Percentiles rank a stretch among this genome's conserved stretches.
These are phyloP conservation scores for Trypanosoma vivax DNA, from an alignment of 208 protist genomes.

Conservation along the genomic window DNA sequence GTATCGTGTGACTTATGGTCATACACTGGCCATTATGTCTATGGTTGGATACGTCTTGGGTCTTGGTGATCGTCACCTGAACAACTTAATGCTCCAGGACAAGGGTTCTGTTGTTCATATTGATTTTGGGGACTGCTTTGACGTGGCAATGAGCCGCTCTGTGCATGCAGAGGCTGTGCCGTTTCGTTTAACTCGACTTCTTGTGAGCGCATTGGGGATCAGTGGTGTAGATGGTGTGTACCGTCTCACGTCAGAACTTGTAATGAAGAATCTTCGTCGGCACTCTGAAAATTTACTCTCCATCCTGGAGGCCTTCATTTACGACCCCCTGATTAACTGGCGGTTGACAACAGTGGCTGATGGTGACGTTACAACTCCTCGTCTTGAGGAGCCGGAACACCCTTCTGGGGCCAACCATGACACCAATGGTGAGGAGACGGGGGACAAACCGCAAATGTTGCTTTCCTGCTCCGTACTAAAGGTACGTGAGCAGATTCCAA, in stretches of 20 bases:
- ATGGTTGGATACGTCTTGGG: slow-evolving; percentile 98
- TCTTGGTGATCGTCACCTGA: slow-evolving; percentile 99
- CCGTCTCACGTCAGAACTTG: slow-evolving; percentile 94
- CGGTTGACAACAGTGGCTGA: slow-evolving; percentile 78
- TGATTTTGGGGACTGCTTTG: slow-evolving; percentile 99
- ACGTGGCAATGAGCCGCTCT: slow-evolving; percentile 98
- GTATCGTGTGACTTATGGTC: slow-evolving; percentile 97
- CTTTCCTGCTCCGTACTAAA: slow-evolving; percentile 70
- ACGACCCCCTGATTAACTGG: slow-evolving; percentile 99
- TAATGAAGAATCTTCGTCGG: slow-evolving; percentile 97
- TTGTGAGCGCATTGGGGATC: slow-evolving; percentile 98
- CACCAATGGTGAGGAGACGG: slow-evolving; percentile 8
- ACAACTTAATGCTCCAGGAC: slow-evolving; percentile 99
- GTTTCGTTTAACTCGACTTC: slow-evolving; percentile 99
- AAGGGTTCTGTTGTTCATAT: slow-evolving; percentile 99
- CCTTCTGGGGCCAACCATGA: neutral
- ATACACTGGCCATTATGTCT: slow-evolving; percentile 98
- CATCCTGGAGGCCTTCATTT: slow-evolving; percentile 99
- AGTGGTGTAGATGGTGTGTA: slow-evolving; percentile 98
- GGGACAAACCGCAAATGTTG: slow-evolving; percentile 49
- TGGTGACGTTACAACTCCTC: slow-evolving; percentile 18
- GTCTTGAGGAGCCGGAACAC: neutral
- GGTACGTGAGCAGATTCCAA: slow-evolving; percentile 12
- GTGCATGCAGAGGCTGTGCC: slow-evolving; percentile 99
- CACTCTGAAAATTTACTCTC: slow-evolving; percentile 99